A percentile compares a stretch with the other conserved stretches of the same genome.
Conservation (phyloP, 2,329 filamentous ascomycete species). For the Fonsecaea multimorphosa region DNA sequence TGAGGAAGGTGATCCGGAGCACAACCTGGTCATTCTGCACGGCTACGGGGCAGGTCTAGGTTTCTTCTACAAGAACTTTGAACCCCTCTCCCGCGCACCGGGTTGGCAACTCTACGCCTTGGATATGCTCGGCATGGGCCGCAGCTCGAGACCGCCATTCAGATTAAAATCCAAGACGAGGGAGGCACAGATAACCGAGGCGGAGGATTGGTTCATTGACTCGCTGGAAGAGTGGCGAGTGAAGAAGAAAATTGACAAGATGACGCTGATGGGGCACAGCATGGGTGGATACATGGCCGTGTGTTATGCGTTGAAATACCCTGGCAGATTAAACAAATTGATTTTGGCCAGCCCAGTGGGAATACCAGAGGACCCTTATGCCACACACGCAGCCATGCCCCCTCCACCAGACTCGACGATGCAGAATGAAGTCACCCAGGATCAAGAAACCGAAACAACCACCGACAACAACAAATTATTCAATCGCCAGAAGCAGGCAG, state of each 20-base stretch:
- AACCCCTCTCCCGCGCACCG: constrained; percentile 75
- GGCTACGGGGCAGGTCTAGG: constrained; percentile 95
- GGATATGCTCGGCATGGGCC: constrained; percentile 95
- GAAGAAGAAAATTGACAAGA: constrained; percentile 85
- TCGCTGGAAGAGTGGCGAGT: constrained; percentile 95
- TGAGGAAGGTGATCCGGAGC: constrained; percentile 73
- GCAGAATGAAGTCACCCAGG: constrained; percentile 55
- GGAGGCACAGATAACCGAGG: constrained; percentile 80
- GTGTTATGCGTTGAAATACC: constrained; percentile 95
- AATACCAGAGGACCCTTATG: constrained; percentile 92
- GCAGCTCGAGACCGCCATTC: constrained; percentile 83
- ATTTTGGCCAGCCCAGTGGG: constrained; percentile 94
- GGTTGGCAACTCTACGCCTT: constrained; percentile 92
- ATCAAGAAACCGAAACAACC: constrained; percentile 40
- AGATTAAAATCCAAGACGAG: constrained; percentile 81
- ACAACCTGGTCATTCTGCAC: constrained; percentile 93
- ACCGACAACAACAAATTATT: constrained; percentile 62
- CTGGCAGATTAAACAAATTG: constrained; percentile 90
- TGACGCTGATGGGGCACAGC: constrained; percentile 91
- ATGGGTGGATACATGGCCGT: constrained; percentile 94
- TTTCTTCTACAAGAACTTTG: constrained; percentile 99
- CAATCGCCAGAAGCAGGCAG: constrained; percentile 54
- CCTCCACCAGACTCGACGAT: constrained; percentile 79
- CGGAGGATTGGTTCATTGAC: constrained; percentile 95
- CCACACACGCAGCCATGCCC: constrained; percentile 78